These are phyloP conservation scores for Diaporthe caulivora DNA, from an alignment of 2,329 filamentous ascomycete species.

Conservation along the genomic window DNA sequence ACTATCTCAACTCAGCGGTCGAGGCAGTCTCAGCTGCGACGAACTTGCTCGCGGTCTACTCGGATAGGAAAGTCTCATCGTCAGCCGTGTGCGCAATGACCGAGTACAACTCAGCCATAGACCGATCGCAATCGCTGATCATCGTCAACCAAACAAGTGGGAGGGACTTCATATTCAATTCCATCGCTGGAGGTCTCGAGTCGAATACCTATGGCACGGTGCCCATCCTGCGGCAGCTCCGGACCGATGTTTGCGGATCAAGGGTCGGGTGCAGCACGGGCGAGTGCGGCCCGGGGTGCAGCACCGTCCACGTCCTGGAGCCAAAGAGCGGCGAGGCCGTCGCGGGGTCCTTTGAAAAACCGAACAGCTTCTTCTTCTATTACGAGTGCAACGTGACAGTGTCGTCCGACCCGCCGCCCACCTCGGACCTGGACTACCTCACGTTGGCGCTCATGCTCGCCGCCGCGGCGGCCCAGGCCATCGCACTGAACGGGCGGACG, in stretches of 20 bases:
- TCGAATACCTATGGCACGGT: slow-evolving; percentile 10
- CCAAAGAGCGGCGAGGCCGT: slow-evolving; percentile 22
- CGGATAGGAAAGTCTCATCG: slow-evolving; percentile 2
- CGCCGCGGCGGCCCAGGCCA: slow-evolving; percentile 6
- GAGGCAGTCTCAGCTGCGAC: neutral
- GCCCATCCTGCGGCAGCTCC: slow-evolving; percentile 6
- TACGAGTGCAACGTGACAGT: slow-evolving; percentile 19
- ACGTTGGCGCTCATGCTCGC: slow-evolving; percentile 13
- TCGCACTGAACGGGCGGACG: neutral
- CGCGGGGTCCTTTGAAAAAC: neutral
- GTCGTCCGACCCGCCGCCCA: slow-evolving; percentile 1
- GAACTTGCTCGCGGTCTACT: slow-evolving; percentile 1
- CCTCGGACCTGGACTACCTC: slow-evolving; percentile 11
- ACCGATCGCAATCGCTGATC: neutral
- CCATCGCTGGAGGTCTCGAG: neutral
- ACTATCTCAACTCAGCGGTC: neutral
- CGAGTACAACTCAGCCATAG: slow-evolving; percentile 11
- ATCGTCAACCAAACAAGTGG: slow-evolving; percentile 14
- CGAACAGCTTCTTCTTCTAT: neutral
- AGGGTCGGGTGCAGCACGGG: slow-evolving; percentile 8
- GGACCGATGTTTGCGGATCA: neutral
- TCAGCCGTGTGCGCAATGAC: slow-evolving; percentile 11
- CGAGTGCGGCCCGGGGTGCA: slow-evolving; percentile 5
- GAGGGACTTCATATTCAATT: neutral
- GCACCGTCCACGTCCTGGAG: slow-evolving; percentile 18